phyloP scores from a whole-genome alignment of 768 basidiomycete genomes.

The Trametes meyenii region DNA sequence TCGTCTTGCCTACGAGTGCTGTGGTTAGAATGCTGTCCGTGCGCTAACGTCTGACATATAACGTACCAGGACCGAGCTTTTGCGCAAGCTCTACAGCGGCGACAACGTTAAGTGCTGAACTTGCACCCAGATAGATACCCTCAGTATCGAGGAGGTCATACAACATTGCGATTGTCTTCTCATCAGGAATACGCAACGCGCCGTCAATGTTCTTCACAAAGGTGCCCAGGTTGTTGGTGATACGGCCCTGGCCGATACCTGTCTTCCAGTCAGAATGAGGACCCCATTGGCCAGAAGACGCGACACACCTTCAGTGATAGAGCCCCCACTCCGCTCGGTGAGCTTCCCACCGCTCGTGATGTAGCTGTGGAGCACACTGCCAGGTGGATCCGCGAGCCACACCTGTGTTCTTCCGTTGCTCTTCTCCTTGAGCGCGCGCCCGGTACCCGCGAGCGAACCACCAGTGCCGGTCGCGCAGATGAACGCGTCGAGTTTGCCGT shows the following conservation, averaged over 20 bases:
- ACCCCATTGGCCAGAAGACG: background rate
- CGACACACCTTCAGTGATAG: conserved; percentile 83
- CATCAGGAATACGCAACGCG: conserved; percentile 84
- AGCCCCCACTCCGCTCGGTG: conserved; percentile 77
- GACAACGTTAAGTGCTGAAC: conserved; percentile 92
- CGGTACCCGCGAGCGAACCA: conserved; percentile 90
- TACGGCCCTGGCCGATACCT: conserved; percentile 97
- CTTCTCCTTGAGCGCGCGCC: conserved; percentile 82
- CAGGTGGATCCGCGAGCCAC: conserved; percentile 97
- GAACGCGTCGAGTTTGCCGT: conserved; percentile 84
- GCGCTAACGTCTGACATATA: background rate
- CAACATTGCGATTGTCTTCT: conserved; percentile 89
- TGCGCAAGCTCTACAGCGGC: conserved; percentile 88
- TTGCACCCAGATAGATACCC: conserved; percentile 93
- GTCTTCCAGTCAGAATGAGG: background rate
- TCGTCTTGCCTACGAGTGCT: conserved; percentile 62
- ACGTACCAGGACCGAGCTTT: conserved; percentile 78
- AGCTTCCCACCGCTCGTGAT: conserved; percentile 79
- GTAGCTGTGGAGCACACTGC: conserved; percentile 87
- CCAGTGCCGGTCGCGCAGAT: conserved; percentile 95
- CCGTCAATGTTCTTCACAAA: conserved; percentile 80
- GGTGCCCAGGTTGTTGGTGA: conserved; percentile 88
- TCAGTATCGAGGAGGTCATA: conserved; percentile 91
- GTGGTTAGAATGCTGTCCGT: background rate
- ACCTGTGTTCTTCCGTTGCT: conserved; percentile 77